These are phyloP conservation scores for Zoysia matrella DNA, from an alignment of 202 grass and related monocot genomes.

Conservation along the genomic window DNA sequence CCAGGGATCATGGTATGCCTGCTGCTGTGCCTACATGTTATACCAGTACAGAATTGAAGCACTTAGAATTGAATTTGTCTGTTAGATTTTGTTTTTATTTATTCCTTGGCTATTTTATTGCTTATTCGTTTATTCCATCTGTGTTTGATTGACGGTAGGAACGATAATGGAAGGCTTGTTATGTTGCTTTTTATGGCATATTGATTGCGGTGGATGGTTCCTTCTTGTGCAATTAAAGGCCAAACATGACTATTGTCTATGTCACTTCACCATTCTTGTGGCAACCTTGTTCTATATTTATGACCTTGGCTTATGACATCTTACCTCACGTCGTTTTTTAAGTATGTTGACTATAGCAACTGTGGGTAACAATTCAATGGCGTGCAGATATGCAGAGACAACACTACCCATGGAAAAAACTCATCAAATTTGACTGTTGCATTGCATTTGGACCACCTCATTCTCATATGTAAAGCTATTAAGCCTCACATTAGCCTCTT, in stretches of 20 bases:
- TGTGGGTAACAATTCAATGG: not conserved
- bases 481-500: not conserved
- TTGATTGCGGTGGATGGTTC: not conserved
- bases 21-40: not conserved
- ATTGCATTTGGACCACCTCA: not conserved
- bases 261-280: not conserved
- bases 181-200: not conserved
- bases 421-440: not conserved
- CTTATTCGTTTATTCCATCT: not conserved
- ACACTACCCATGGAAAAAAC: conserved; percentile 2
- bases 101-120: not conserved
- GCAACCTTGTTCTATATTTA: not conserved
- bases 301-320: not conserved
- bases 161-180: no score
- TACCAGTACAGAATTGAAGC: not conserved
- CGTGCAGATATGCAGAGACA: not conserved
- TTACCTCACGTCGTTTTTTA: not conserved
- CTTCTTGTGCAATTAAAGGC: not conserved
- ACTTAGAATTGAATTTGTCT: not conserved
- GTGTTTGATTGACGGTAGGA: not conserved
- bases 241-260: not conserved
- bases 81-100: not conserved
- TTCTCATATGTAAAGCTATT: not conserved
- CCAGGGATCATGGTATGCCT: conserved; percentile 92
- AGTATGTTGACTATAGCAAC: not conserved